Evolutionary conservation across 225 moss, liverwort and hornwort genomes (phyloP).

Genomic region (Physcomitrellopsis africana): DNA sequence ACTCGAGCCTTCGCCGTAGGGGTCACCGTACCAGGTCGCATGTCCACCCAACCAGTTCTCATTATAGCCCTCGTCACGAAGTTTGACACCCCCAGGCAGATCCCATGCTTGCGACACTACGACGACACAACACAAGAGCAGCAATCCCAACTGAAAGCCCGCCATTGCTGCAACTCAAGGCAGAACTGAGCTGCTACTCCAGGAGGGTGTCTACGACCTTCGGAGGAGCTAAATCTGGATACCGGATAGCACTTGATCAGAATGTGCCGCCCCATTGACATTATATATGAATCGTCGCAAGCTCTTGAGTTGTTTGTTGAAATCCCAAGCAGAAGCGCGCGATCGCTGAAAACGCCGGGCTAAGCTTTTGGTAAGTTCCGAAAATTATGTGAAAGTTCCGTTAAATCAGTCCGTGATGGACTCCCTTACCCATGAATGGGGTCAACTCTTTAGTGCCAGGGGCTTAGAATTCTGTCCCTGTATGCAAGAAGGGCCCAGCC

Average conservation of each 20-base stretch:
- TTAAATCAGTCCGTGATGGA: not conserved
- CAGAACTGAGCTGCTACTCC: not conserved
- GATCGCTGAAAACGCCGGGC: slow-evolving; percentile 17
- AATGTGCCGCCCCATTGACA: too few relatives aligned
- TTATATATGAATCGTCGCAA: not conserved
- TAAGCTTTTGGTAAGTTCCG: not conserved
- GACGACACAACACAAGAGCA: slow-evolving; percentile 16
- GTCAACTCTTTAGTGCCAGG: not conserved
- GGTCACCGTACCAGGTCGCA: slow-evolving; percentile 51
- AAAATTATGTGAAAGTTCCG: not conserved
- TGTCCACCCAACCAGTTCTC: slow-evolving; percentile 34
- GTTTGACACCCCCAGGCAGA: not conserved
- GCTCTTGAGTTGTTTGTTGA: not conserved
- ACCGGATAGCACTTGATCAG: too few relatives aligned
- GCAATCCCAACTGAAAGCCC: not conserved
- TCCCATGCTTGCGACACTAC: slow-evolving; percentile 11
- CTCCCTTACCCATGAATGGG: not conserved
- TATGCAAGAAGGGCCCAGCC: not conserved
- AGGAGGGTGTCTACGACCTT: not conserved
- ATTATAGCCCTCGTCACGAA: slow-evolving; percentile 23
- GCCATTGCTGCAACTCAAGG: slow-evolving; percentile 14
- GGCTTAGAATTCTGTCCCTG: not conserved
- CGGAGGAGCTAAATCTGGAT: too few relatives aligned
- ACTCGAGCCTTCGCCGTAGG: slow-evolving; percentile 42
- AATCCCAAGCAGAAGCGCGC: not conserved